Conservation (phyloP, 1,284 basidiomycete genomes). For the Fistulinella staudtii region DNA sequence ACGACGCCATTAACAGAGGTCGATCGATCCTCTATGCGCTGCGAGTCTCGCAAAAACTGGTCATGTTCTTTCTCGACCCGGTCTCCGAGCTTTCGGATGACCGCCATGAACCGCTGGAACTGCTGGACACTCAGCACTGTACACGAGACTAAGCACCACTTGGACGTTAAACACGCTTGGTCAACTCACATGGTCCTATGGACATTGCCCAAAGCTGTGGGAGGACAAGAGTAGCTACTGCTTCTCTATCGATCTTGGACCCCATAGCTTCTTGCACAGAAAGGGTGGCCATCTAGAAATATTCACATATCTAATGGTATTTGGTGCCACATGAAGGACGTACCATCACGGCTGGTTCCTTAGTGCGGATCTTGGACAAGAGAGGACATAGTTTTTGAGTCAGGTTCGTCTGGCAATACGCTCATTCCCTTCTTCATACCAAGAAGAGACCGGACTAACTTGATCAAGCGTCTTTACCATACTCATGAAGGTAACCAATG, state of each 20-base stretch:
- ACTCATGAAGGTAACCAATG: conserved; percentile 81
- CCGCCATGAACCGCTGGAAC: conserved; percentile 86
- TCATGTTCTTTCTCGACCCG: conserved; percentile 85
- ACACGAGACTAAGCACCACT: neutral
- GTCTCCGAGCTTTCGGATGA: conserved; percentile 69
- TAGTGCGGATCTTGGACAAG: conserved; percentile 92
- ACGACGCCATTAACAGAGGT: conserved; percentile 38
- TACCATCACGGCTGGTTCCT: conserved; percentile 89
- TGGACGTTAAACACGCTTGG: neutral
- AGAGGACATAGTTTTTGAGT: conserved; percentile 95
- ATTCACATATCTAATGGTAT: conserved; percentile 1
- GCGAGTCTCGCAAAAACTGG: conserved; percentile 79
- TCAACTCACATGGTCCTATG: conserved; percentile 81
- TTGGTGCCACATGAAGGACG: conserved; percentile 14
- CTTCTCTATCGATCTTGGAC: conserved; percentile 90
- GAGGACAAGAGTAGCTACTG: conserved; percentile 88
- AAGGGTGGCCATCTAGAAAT: conserved; percentile 78
- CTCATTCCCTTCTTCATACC: conserved; percentile 5
- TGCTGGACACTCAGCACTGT: conserved; percentile 86
- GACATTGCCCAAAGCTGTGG: conserved; percentile 96
- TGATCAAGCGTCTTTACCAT: conserved; percentile 96
- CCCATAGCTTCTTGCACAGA: conserved; percentile 97
- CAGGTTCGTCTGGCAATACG: conserved; percentile 56
- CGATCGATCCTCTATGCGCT: conserved; percentile 77
- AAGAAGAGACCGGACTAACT: conserved; percentile 37